Evolutionary conservation across 352 stramenopile species (phyloP).

Genomic region (Globisporangium camurandrum): DNA sequence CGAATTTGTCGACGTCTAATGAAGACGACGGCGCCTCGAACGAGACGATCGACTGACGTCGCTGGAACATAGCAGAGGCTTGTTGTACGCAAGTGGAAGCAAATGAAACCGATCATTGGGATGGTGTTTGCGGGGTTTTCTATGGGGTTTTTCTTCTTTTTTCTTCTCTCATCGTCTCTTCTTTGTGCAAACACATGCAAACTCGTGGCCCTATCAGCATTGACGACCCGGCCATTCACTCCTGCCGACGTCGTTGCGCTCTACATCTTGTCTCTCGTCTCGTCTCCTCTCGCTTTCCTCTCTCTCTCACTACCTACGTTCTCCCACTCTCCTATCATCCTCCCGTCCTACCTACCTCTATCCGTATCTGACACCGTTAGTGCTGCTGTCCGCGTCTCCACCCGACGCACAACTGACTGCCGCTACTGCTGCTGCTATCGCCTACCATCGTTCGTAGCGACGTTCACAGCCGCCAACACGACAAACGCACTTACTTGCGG

Average conservation of each 20-base stretch:
- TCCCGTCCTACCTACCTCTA: too few species aligned
- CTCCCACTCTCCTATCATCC: too few species aligned
- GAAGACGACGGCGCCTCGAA: slow-evolving; percentile 33
- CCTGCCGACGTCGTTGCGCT: background rate
- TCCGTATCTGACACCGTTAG: too few species aligned
- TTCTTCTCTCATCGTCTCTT: background rate
- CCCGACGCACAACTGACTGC: background rate
- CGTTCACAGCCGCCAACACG: too few species aligned
- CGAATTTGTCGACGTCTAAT: slow-evolving; percentile 29
- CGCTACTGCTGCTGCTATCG: background rate
- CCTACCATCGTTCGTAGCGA: background rate
- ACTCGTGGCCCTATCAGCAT: background rate
- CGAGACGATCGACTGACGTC: slow-evolving; percentile 34
- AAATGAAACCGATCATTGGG: background rate
- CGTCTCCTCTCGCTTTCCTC: background rate
- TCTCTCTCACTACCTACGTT: too few species aligned
- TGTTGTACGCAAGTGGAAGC: slow-evolving; percentile 25
- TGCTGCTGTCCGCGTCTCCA: too few species aligned
- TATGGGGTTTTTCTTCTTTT: slow-evolving; percentile 7
- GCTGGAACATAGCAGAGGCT: background rate
- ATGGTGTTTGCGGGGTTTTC: slow-evolving; percentile 24
- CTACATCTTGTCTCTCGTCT: background rate
- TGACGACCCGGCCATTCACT: too few species aligned
- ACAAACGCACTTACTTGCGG: background rate
- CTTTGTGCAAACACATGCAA: background rate